phyloP scores from a whole-genome alignment of 495 filamentous ascomycete genomes.

The Viridothelium virens region DNA sequence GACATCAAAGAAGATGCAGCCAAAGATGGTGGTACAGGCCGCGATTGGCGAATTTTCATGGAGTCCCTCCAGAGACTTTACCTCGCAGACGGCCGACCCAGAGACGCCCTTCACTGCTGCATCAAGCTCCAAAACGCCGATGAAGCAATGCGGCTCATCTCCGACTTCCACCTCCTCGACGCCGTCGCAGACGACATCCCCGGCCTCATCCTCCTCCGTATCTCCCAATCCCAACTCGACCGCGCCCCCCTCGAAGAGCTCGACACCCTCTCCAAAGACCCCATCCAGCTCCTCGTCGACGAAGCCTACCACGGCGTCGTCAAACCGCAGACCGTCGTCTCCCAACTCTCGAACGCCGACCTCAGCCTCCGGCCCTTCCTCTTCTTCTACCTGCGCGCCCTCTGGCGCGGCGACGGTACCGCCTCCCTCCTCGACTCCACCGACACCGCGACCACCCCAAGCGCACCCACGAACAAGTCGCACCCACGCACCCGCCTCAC shows the following conservation, averaged over 20 bases:
- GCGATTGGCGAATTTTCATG: slow-evolving; percentile 79
- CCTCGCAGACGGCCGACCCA: slow-evolving; percentile 65
- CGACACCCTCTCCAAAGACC: slow-evolving; percentile 67
- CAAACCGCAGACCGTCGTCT: slow-evolving; percentile 64
- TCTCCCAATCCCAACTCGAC: slow-evolving; percentile 62
- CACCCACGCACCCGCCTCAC: slow-evolving; percentile 27
- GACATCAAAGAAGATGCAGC: slow-evolving; percentile 62
- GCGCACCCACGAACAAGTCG: slow-evolving; percentile 11
- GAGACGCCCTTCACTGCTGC: slow-evolving; percentile 79
- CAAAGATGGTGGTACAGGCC: slow-evolving; percentile 54
- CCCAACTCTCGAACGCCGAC: slow-evolving; percentile 51
- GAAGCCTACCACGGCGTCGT: slow-evolving; percentile 86
- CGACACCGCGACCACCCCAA: slow-evolving; percentile 32
- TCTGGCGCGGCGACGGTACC: slow-evolving; percentile 67
- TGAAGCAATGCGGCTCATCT: slow-evolving; percentile 73
- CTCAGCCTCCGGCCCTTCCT: slow-evolving; percentile 53
- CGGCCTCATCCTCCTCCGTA: slow-evolving; percentile 76
- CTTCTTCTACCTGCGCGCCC: slow-evolving; percentile 80
- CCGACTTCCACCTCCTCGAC: slow-evolving; percentile 74
- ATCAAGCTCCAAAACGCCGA: slow-evolving; percentile 88
- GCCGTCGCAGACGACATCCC: slow-evolving; percentile 82
- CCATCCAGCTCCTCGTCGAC: slow-evolving; percentile 77
- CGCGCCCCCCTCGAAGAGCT: slow-evolving; percentile 62
- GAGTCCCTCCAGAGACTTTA: slow-evolving; percentile 77
- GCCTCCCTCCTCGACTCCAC: slow-evolving; percentile 15